These are phyloP conservation scores for Rosa hybrid DNA, from an alignment of 331 rosid species.

Conservation along the genomic window DNA sequence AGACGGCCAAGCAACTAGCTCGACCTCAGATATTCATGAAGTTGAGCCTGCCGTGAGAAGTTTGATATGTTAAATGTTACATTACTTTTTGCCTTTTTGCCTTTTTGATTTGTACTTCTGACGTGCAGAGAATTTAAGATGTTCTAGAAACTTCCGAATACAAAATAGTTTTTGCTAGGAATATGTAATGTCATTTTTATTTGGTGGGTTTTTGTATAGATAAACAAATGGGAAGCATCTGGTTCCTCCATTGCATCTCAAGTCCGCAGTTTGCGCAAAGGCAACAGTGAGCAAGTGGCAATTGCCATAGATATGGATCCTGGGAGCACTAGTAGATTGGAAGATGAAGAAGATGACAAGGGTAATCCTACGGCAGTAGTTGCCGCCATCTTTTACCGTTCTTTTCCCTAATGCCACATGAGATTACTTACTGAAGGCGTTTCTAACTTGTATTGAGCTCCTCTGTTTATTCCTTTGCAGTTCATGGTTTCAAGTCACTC, in stretches of 20 bases:
- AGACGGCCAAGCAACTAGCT: slow-evolving; percentile 49
- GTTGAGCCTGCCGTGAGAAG: slow-evolving; percentile 86
- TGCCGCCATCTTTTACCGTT: slow-evolving; percentile 4
- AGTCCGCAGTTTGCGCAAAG: slow-evolving; percentile 97
- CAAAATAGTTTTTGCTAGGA: background rate
- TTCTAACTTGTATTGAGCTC: slow-evolving; percentile 4
- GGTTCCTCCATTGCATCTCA: slow-evolving; percentile 73
- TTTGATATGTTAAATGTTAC: slow-evolving; percentile 8
- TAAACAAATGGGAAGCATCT: slow-evolving; percentile 60
- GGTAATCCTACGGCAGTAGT: slow-evolving; percentile 47
- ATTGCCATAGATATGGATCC: slow-evolving; percentile 86
- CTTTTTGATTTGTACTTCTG: background rate
- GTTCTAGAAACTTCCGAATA: background rate
- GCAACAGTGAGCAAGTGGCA: slow-evolving; percentile 83
- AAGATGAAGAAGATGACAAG: slow-evolving; percentile 94
- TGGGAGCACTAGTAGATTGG: slow-evolving; percentile 56
- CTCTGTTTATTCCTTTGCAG: slow-evolving; percentile 39
- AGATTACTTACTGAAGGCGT: background rate
- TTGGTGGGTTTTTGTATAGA: slow-evolving; percentile 45
- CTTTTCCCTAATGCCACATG: slow-evolving; percentile 2
- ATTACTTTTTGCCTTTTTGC: background rate
- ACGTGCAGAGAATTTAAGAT: background rate
- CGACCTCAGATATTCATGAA: slow-evolving; percentile 73
- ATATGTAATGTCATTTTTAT: slow-evolving; percentile 9
- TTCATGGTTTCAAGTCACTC: slow-evolving; percentile 96